Base-by-base conservation (phyloP, 2,329 filamentous ascomycete genomes). In the Aspergillus intermedius region DNA sequence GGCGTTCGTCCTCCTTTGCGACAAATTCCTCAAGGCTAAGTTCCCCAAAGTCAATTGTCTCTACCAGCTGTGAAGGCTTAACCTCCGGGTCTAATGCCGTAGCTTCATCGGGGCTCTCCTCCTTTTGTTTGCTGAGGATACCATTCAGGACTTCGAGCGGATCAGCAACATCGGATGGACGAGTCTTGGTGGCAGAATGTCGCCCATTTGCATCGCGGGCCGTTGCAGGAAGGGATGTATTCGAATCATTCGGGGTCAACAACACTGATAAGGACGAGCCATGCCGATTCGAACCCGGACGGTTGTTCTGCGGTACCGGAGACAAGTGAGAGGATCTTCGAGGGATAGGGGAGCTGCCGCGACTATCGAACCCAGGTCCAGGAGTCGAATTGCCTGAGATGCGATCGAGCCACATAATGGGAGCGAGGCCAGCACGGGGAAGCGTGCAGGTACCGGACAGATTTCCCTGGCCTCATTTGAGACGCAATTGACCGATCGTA, bases 381-480 rank as follows among this genome's bases (percentile, higher is more conserved):
- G 81, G 74, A 66, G 80, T 82, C 49, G 83, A 79, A 68, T 86
- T 84, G 60, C 79, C 83, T 55, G 86, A 84, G 56, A 95, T 82
- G 67, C 90, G 86, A 74, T 95, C 90, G 64, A 94, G 82, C 90
- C 90, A 95, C 88, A 95, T 95, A 44, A 48, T 69, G 44, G 41
- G 42, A 35, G 47, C 25, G 43, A 42, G 48, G 45, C 46, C 43
- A 44, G 48, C 47, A 49, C 48, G 49, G 49, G 30, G 46, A 46
- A 44, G 42, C 50, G 50, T 53, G 49, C 54, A 48, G 43, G 39
- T 44, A 49, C 22, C 45, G 47, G 42, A 45, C 45, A 46, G 25
- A 17, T 50, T 30, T 30, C 45, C 40, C 41, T 41, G 46, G 37
- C 22, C 35, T 52, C 55, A 57, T 56, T 40, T 34, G 49, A 45